These are phyloP conservation scores for Phycomyces blakesleeanus DNA, from an alignment of 192 early-diverging fungal species.

Conservation along the genomic window DNA sequence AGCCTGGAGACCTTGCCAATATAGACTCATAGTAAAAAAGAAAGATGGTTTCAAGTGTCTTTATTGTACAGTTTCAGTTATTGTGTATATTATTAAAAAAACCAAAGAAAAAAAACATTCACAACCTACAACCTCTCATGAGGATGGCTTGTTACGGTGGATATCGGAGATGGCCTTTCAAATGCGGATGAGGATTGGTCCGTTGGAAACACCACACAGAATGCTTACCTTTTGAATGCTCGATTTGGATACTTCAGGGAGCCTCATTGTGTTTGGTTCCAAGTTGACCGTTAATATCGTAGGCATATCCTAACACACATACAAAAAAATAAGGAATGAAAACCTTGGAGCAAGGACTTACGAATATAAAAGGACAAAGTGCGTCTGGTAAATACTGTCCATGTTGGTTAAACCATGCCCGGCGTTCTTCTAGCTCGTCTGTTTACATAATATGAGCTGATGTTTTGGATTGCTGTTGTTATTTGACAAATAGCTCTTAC, in stretches of 20 bases:
- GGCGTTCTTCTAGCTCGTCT: conserved; percentile 29
- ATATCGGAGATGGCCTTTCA: not conserved
- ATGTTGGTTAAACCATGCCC: conserved; percentile 22
- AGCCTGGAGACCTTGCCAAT: conserved; percentile 10
- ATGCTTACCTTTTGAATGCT: conserved; percentile 16
- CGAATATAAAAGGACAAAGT: conserved; percentile 32
- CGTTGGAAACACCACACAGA: not conserved
- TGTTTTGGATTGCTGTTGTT: too few species aligned
- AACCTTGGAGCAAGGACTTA: too few species aligned
- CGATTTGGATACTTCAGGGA: conserved; percentile 9
- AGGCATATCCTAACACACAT: conserved; percentile 14
- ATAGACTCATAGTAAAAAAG: not conserved
- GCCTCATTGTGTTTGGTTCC: not conserved
- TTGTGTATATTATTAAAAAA: too few species aligned
- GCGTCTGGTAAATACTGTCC: conserved; percentile 31
- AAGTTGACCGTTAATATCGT: not conserved
- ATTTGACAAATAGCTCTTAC: not conserved
- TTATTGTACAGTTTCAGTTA: too few species aligned
- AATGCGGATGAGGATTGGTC: not conserved
- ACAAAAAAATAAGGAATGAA: too few species aligned
- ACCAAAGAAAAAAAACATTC: too few species aligned
- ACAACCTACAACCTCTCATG: too few species aligned
- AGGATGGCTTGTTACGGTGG: not conserved
- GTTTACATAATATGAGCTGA: not conserved
- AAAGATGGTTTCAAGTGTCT: not conserved